These are phyloP conservation scores for Tothia fuscella DNA, from an alignment of 2,329 filamentous ascomycete genomes.

Conservation along the genomic window DNA sequence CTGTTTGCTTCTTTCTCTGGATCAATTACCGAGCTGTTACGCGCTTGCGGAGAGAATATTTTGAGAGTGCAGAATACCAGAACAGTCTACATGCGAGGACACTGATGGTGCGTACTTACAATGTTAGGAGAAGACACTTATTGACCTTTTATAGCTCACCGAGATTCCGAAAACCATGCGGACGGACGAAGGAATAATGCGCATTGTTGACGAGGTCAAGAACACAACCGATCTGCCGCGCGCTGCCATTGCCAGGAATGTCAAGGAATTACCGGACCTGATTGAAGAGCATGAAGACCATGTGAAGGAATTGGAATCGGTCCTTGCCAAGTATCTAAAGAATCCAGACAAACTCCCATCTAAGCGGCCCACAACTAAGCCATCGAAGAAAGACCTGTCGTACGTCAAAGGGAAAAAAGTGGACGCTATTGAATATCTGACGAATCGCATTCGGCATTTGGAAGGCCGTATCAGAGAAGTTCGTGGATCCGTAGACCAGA, in stretches of 20 bases:
- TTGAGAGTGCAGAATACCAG: slow-evolving; percentile 79
- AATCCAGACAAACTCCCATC: slow-evolving; percentile 70
- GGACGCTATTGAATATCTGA: slow-evolving; percentile 90
- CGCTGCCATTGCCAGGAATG: slow-evolving; percentile 78
- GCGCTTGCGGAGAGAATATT: slow-evolving; percentile 62
- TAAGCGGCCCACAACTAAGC: slow-evolving; percentile 64
- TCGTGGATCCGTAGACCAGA: slow-evolving; percentile 68
- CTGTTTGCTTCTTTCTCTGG: slow-evolving; percentile 75
- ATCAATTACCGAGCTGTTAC: slow-evolving; percentile 72
- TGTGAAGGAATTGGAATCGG: slow-evolving; percentile 70
- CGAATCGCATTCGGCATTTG: slow-evolving; percentile 68
- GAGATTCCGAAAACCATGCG: slow-evolving; percentile 69
- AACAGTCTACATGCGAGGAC: slow-evolving; percentile 66
- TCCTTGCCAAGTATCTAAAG: slow-evolving; percentile 82
- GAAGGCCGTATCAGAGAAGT: slow-evolving; percentile 78
- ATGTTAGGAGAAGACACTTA: too few species aligned
- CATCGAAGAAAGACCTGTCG: slow-evolving; percentile 66
- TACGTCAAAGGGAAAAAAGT: slow-evolving; percentile 62
- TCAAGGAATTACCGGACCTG: slow-evolving; percentile 75
- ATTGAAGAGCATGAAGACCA: slow-evolving; percentile 73
- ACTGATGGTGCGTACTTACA: slow-evolving; percentile 47
- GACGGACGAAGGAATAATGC: slow-evolving; percentile 76
- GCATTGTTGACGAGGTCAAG: slow-evolving; percentile 68
- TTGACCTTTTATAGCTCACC: too few species aligned
- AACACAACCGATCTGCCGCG: slow-evolving; percentile 68